Evolutionary conservation across 495 filamentous ascomycete genomes (phyloP), one percentile per base, ranked within the genome.

Genomic region (Penicillium crystallinum): DNA sequence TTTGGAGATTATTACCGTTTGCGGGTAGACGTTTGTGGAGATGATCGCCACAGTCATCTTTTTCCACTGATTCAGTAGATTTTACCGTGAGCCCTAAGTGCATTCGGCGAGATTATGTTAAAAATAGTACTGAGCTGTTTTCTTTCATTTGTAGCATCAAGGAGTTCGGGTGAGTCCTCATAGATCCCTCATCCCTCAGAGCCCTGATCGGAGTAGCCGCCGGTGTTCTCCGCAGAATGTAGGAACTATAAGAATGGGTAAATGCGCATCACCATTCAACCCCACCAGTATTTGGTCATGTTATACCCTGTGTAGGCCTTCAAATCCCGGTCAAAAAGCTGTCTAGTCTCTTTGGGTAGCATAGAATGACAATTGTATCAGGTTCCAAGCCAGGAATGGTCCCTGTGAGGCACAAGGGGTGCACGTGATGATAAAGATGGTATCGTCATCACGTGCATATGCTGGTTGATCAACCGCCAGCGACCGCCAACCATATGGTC

Each of bases 191-290:
- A 29, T n/a, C 23, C n/a, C 39, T 43, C 40, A 18, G n/a, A 29
- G 22, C 15, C 14, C 8, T n/a, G 22, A 27, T 22, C 37, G 25
- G 46, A 40, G 36, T 39, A n/a, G 46, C 48, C 48, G 29, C 38
- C 19, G 37, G 36, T 23, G 30, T 33, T 41, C 47, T 41, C 37
- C 37, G 47, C 37, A 42, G 38, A 50, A 50, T 50, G 48, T 22
- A n/a, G 14, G 10, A 15, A 23, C 33, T 37, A 27, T 34, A 42
- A 1, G 30, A 6, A 41, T 22, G 23, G 3, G 23, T 7, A 15
- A 17, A 4, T 15, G 9, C 9, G 9, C 15, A 25, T 25, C 34
- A 27, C 31, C 4, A 22, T 35, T 22, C 29, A 33, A 17, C 30
- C 18, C 22, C 17, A 25, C 8, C 38, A 11, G 11, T 25, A 18